Evolutionary conservation across 331 rosid genomes (phyloP), one percentile per base, ranked within the genome.

Genomic region (Stylosanthes scabra): DNA sequence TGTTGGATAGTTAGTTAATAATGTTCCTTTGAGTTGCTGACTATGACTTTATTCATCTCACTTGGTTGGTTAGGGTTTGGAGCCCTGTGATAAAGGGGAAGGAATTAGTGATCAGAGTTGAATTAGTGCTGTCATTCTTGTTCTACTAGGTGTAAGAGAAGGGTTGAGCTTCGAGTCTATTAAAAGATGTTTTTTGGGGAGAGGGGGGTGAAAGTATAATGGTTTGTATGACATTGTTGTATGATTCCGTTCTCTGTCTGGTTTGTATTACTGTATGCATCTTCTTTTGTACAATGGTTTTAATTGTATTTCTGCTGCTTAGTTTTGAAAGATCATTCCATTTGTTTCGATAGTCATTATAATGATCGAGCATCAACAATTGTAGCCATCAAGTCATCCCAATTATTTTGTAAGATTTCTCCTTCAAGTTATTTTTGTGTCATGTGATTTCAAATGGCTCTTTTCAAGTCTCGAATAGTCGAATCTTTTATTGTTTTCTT

Each of bases 321-420:
- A 34, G 39, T 34, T 34, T 34, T 34, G 39, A 34, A 34, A 34
- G 39, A 34, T 34, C 28, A 2, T 11, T 44, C n/a, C 3, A n/a
- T 44, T 45, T 9, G 16, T 4, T 45, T 9, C 8, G 50, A 5
- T 29, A 1, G 12, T 72, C 40, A 11, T 60, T 11, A 45, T 8
- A 37, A 58, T 20, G 25, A 20, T 20, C 39, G 39, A 4, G 39
- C 39, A 34, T 34, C 6, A 34, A 34, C 39, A 34, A 34, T 34
- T 34, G 39, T 34, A 3, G 15, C 15, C 8, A 20, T 11, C 39
- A 65, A 42, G 46, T 54, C 44, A 45, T 71, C 29, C 11, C 52
- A 54, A 54, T 64, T 71, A 6, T 14, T 5, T 34, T 56, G 74
- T 12, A 54, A 69, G 41, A 55, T 69, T 40, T 55, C 52, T 69